Evolutionary conservation across 176 grass and related monocot species (phyloP).

Genomic region (Themeda triandra): DNA sequence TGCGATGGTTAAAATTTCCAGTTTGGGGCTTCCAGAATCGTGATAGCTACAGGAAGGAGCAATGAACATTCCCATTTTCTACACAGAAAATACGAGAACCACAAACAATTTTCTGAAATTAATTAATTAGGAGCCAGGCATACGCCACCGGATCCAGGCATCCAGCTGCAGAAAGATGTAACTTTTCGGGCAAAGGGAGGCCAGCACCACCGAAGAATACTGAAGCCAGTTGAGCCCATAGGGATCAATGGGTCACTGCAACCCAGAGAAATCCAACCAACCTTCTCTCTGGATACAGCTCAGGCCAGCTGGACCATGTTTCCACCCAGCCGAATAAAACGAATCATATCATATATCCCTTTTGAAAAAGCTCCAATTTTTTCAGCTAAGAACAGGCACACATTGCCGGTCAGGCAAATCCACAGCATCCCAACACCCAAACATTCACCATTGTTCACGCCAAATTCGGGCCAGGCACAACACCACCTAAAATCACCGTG

Average conservation of each 20-base stretch:
- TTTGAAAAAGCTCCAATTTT: not conserved
- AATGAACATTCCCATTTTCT: not conserved
- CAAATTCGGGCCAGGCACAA: not conserved
- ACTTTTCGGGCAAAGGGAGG: not conserved
- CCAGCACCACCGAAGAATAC: not conserved
- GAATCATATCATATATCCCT: too few relatives aligned
- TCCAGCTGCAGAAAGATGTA: not conserved
- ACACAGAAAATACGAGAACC: not conserved
- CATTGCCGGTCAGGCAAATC: not conserved
- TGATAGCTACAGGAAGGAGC: not conserved
- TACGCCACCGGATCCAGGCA: conserved; percentile 23
- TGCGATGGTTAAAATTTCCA: not conserved
- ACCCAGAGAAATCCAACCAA: not conserved
- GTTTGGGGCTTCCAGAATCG: not conserved
- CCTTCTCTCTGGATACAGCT: not conserved
- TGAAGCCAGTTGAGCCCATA: not conserved
- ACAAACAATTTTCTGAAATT: not conserved
- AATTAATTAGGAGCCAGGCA: not conserved
- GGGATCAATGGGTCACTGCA: not conserved
- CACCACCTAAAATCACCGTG: not conserved
- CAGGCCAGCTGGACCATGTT: not conserved
- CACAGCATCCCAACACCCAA: not conserved
- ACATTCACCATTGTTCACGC: not conserved
- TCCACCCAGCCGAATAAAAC: not conserved
- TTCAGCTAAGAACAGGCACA: not conserved